These are phyloP conservation scores for Entophlyctis luteolus DNA, from an alignment of 192 early-diverging fungal genomes.

Conservation along the genomic window DNA sequence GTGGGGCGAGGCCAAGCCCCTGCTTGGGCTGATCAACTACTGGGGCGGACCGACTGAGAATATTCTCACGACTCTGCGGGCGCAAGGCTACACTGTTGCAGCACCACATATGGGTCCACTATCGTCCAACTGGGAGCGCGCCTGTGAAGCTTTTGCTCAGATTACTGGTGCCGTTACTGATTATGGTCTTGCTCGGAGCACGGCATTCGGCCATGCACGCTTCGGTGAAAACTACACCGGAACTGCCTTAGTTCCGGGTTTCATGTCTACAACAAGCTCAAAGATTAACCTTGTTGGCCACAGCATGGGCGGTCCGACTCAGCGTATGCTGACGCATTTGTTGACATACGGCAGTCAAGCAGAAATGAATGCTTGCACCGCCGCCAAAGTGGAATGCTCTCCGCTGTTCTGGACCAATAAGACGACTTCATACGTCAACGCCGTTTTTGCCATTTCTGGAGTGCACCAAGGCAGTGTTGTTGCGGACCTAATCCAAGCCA, in stretches of 20 bases:
- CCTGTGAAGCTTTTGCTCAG: constrained; percentile 32
- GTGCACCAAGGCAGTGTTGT: constrained; percentile 20
- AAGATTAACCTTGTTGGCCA: constrained; percentile 31
- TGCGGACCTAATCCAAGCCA: constrained; percentile 6
- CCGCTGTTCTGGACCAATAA: constrained; percentile 31
- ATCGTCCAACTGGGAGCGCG: constrained; percentile 32
- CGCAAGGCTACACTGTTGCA: constrained; percentile 8
- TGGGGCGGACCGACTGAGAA: constrained; percentile 23
- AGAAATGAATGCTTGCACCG: constrained; percentile 23
- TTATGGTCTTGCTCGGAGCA: constrained; percentile 25
- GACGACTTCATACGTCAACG: constrained; percentile 3
- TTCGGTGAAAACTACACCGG: constrained; percentile 20
- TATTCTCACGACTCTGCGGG: constrained; percentile 6
- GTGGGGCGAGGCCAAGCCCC: constrained; percentile 12
- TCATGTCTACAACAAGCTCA: not conserved
- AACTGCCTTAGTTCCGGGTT: constrained; percentile 11
- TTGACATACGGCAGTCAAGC: constrained; percentile 6
- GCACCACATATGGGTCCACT: constrained; percentile 20
- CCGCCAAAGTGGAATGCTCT: not conserved
- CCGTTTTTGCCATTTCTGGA: constrained; percentile 7
- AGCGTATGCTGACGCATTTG: constrained; percentile 13
- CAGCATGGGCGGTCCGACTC: constrained; percentile 24
- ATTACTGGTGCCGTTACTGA: constrained; percentile 16
- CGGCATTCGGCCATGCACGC: constrained; percentile 17
- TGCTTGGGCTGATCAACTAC: constrained; percentile 21